Evolutionary conservation across 805 yeast species (phyloP), one percentile per base, ranked within the genome.

Genomic region (Nakazawaea siamensis): DNA sequence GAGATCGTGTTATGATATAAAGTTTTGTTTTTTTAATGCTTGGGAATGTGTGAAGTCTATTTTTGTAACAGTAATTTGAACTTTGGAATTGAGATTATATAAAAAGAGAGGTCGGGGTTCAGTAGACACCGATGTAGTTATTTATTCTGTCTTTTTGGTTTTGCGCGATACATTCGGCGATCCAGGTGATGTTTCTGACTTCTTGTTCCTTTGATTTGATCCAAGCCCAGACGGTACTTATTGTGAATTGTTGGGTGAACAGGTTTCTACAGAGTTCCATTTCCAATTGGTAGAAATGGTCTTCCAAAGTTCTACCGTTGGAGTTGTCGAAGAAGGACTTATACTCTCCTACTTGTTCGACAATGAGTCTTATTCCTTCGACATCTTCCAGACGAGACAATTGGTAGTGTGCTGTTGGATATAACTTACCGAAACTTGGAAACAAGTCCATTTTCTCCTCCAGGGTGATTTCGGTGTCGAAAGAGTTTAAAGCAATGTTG

Each of bases 141-240:
- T 81, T 79, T 46, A 92, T 85, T 58, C 96, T 76, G 54, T 85
- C 94, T 64, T 87, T 85, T 68, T 92, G 99, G 56, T 87, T 88
- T 60, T 94, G 98, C 21, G 97, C 96, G 64, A 92, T 92, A 67
- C 99, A 92, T 64, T 92, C 99, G 33, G 97, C 95, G 38, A 92
- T 90, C 99, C 99, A 92, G n/a, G 97, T 86, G 46, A 92, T 81
- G 57, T 92, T 92, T 60, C 98, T 75, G 40, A 94, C 76, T 60
- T 92, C 99, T 62, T 94, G 98, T 60, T 92, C 98, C 52, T 82
- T 83, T 13, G 95, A 80, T 60, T 86, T 82, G 54, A 94, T 73
- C 94, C 96, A 92, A 5, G 96, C 95, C 92, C 96, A 92, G 38
- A 92, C 68, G 2, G 95, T 81, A 25, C 87, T 73, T 48, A 82